Percentiles rank a stretch among this genome's conserved stretches.
These are phyloP conservation scores for Termitomyces sp. DNA, from an alignment of 768 basidiomycete genomes.

Conservation along the genomic window DNA sequence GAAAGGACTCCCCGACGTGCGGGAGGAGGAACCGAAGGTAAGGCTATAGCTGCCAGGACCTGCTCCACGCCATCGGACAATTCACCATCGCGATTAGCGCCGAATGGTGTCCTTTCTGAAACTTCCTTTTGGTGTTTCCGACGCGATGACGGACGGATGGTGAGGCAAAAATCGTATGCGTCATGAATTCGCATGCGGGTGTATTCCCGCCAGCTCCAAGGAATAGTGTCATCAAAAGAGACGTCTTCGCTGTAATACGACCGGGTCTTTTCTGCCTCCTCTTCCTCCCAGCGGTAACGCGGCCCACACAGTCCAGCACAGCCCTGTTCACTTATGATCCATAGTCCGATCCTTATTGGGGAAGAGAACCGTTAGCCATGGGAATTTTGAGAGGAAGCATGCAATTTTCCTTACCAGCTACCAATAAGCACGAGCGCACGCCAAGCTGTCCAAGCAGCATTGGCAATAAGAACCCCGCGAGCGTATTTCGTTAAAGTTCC, in stretches of 20 bases:
- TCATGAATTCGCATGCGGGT: conserved; percentile 72
- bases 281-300: conserved; percentile 81
- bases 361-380: neutral
- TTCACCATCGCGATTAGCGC: conserved; percentile 18
- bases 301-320: conserved; percentile 86
- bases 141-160: conserved; percentile 25
- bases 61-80: conserved; percentile 53
- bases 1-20: conserved; percentile 58
- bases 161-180: conserved; percentile 77
- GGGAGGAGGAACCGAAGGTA: conserved; percentile 47
- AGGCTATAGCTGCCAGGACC: conserved; percentile 55
- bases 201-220: conserved; percentile 78
- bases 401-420: conserved; percentile 55
- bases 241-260: conserved; percentile 49
- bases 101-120: conserved; percentile 26
- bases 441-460: conserved; percentile 82
- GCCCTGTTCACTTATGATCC: conserved; percentile 72
- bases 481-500: conserved; percentile 76
- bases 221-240: conserved; percentile 49
- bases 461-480: conserved; percentile 74
- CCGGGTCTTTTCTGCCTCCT: conserved; percentile 58
- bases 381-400: neutral
- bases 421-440: conserved; percentile 60
- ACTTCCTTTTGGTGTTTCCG: conserved; percentile 30
- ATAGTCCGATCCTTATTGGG: conserved; percentile 63